Evolutionary conservation across 1,284 basidiomycete genomes (phyloP).

Genomic region (Ustilago cynodontis): DNA sequence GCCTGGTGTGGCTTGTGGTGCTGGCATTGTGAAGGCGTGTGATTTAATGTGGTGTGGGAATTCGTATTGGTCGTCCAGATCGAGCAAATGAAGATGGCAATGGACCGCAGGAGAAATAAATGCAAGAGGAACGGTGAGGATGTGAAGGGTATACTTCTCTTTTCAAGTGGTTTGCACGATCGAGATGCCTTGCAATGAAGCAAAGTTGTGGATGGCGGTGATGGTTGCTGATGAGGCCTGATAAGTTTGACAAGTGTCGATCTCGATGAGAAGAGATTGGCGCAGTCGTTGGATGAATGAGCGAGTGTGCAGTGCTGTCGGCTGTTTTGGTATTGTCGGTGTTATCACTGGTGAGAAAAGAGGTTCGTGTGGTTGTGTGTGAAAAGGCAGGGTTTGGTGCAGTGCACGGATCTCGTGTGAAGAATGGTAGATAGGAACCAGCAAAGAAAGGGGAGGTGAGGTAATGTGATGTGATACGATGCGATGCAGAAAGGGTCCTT

Average conservation of each 20-base stretch:
- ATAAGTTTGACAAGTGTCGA: too few species aligned
- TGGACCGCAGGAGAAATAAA: background rate
- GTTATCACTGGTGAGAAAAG: background rate
- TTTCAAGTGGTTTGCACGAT: background rate
- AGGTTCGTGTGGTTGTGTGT: background rate
- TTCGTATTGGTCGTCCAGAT: background rate
- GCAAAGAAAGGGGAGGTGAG: background rate
- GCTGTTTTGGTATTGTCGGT: background rate
- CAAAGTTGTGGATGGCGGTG: background rate
- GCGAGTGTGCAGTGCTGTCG: background rate
- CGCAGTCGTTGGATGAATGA: background rate
- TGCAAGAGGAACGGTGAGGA: background rate
- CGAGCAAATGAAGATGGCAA: background rate
- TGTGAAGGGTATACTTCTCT: background rate
- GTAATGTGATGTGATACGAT: background rate
- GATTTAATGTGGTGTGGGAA: background rate
- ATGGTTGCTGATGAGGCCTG: background rate
- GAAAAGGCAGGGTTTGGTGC: background rate
- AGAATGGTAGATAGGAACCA: background rate
- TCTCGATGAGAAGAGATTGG: background rate
- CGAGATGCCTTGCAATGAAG: too few species aligned
- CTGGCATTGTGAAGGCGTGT: slow-evolving; percentile 30
- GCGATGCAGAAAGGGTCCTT: background rate
- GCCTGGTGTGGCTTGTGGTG: slow-evolving; percentile 22
- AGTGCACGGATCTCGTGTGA: background rate